phyloP scores from a whole-genome alignment of 495 filamentous ascomycete genomes.

The Thozetella sp. region DNA sequence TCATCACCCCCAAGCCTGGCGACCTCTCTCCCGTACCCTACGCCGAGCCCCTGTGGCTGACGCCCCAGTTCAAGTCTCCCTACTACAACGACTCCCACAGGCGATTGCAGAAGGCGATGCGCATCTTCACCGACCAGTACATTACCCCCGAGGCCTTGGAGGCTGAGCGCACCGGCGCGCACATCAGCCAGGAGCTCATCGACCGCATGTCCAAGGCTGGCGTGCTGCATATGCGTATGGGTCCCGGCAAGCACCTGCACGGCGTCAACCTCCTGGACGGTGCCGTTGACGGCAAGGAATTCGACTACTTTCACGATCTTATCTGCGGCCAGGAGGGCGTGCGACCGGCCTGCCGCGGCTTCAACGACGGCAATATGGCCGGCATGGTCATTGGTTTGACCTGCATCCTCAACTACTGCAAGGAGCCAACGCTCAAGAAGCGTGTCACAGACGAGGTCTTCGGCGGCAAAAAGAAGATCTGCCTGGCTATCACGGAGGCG shows the following conservation, averaged over 20 bases:
- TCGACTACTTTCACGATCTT: slow-evolving; percentile 87
- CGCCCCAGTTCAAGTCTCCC: slow-evolving; percentile 75
- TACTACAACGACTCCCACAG: slow-evolving; percentile 83
- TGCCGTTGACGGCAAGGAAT: slow-evolving; percentile 75
- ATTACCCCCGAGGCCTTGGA: slow-evolving; percentile 75
- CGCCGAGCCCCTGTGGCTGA: slow-evolving; percentile 80
- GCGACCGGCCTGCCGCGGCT: slow-evolving; percentile 69
- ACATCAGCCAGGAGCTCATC: slow-evolving; percentile 77
- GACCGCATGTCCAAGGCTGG: slow-evolving; percentile 74
- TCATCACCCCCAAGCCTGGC: slow-evolving; percentile 70
- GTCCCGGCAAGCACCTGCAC: slow-evolving; percentile 82
- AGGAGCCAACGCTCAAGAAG: slow-evolving; percentile 65
- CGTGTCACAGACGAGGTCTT: slow-evolving; percentile 72
- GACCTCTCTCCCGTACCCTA: slow-evolving; percentile 78
- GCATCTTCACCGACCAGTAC: slow-evolving; percentile 73
- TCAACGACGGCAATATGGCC: slow-evolving; percentile 63
- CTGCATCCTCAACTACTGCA: slow-evolving; percentile 78
- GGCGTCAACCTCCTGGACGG: slow-evolving; percentile 68
- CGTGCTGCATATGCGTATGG: slow-evolving; percentile 80
- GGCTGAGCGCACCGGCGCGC: slow-evolving; percentile 75
- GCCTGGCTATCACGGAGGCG: slow-evolving; percentile 84
- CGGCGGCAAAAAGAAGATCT: slow-evolving; percentile 84
- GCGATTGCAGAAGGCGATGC: slow-evolving; percentile 68
- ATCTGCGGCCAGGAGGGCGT: slow-evolving; percentile 74
- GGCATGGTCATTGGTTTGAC: slow-evolving; percentile 86